These are phyloP conservation scores for Aspergillus clavatus DNA, from an alignment of 2,329 filamentous ascomycete genomes.

Conservation along the genomic window DNA sequence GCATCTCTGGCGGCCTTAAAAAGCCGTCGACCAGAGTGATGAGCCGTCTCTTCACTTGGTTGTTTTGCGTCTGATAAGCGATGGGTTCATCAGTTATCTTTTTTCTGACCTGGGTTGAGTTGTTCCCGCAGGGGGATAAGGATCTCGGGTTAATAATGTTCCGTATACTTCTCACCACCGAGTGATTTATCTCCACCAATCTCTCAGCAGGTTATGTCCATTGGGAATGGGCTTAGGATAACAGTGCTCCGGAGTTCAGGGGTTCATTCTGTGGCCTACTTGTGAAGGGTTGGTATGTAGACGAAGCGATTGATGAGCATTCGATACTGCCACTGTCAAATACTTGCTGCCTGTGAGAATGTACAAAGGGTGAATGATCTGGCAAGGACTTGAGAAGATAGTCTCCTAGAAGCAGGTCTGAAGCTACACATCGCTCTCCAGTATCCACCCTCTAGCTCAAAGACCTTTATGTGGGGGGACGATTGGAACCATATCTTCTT, in stretches of 20 bases:
- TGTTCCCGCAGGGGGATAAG: background rate
- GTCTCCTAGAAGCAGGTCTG: background rate
- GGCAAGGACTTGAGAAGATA: background rate
- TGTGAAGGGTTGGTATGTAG: too few relatives aligned
- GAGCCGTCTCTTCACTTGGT: background rate
- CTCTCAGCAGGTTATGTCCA: too few relatives aligned
- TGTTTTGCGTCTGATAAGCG: background rate
- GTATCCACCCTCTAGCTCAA: background rate
- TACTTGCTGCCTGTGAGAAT: too few relatives aligned
- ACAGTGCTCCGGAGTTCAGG: too few relatives aligned
- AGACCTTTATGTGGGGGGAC: too few relatives aligned
- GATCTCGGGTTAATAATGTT: slow-evolving; percentile 1
- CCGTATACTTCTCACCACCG: background rate
- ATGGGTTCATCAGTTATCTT: background rate
- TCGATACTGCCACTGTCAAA: too few relatives aligned
- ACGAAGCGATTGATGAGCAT: too few relatives aligned
- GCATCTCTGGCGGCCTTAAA: slow-evolving; percentile 30
- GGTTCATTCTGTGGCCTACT: too few relatives aligned
- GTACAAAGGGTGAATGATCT: too few relatives aligned
- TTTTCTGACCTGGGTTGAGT: slow-evolving; percentile 2
- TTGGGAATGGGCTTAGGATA: too few relatives aligned
- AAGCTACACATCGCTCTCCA: background rate
- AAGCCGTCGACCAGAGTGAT: slow-evolving; percentile 8
- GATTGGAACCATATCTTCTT: too few relatives aligned
- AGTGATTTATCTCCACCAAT: background rate